phyloP scores from a whole-genome alignment of 139 green algal species.

The Monoraphidium neglectum region DNA sequence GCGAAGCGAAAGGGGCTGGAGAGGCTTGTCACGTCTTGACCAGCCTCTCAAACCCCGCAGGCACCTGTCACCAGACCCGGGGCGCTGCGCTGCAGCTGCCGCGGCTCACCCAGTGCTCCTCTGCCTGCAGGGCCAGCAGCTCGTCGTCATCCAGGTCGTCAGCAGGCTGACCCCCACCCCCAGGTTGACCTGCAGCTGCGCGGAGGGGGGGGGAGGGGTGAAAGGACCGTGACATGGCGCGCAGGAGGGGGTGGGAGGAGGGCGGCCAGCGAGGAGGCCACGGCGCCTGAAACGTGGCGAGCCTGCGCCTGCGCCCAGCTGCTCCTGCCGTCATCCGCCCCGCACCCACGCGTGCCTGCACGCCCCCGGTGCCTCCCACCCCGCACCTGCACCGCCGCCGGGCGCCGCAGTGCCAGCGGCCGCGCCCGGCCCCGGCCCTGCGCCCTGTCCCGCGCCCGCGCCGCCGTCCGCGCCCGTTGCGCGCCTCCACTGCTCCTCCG shows the following conservation, averaged over 20 bases:
- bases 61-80: not conserved
- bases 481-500: not conserved
- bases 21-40: too few relatives aligned
- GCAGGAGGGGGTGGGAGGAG: too few relatives aligned
- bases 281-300: too few relatives aligned
- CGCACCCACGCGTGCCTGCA: not conserved
- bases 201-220: too few relatives aligned
- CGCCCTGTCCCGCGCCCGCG: too few relatives aligned
- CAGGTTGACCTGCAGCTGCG: not conserved
- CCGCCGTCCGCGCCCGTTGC: not conserved
- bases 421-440: too few relatives aligned
- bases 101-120: not conserved
- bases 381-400: too few relatives aligned
- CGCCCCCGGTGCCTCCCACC: too few relatives aligned
- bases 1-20: too few relatives aligned
- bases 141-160: slow-evolving; percentile 32
- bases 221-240: too few relatives aligned
- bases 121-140: slow-evolving; percentile 29
- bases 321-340: not conserved
- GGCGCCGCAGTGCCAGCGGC: too few relatives aligned
- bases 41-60: not conserved
- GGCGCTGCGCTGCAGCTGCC: not conserved
- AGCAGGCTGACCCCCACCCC: not conserved
- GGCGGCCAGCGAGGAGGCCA: too few relatives aligned
- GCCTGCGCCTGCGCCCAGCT: not conserved